phyloP scores from a whole-genome alignment of 306 rosid species.

The Cyclanthera cordifolia region DNA sequence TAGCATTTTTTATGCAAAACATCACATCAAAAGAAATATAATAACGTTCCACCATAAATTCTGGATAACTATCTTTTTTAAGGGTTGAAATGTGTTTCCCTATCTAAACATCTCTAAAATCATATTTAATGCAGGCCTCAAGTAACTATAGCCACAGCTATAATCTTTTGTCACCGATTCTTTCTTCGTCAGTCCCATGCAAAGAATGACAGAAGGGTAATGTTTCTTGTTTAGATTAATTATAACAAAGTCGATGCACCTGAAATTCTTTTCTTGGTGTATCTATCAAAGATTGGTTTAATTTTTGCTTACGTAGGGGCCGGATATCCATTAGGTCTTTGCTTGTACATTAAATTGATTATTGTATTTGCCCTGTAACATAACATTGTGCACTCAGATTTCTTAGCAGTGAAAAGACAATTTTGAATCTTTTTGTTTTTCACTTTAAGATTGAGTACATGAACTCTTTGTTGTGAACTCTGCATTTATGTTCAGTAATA shows the following conservation, averaged over 20 bases:
- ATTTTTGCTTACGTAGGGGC: neutral
- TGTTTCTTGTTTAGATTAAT: constrained; percentile 19
- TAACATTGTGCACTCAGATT: neutral
- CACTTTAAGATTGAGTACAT: neutral
- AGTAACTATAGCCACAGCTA: constrained; percentile 94
- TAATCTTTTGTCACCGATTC: constrained; percentile 91
- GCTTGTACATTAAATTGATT: neutral
- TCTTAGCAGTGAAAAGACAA: neutral
- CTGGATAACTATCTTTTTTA: neutral
- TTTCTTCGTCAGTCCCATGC: constrained; percentile 95
- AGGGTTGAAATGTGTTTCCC: neutral
- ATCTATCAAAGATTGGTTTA: neutral
- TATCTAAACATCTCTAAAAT: neutral
- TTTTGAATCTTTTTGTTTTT: neutral
- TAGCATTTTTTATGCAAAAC: no score
- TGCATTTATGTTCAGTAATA: neutral
- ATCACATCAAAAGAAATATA: neutral
- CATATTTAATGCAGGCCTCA: constrained; percentile 66
- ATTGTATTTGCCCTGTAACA: neutral
- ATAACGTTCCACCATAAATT: neutral
- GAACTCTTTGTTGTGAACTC: neutral
- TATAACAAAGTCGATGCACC: neutral
- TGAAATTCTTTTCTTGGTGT: neutral
- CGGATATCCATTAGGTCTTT: neutral
- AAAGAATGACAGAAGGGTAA: constrained; percentile 95